Evolutionary conservation across 2,329 filamentous ascomycete genomes (phyloP), one percentile per base, ranked within the genome.

Genomic region (Sphaceloma murrayae): DNA sequence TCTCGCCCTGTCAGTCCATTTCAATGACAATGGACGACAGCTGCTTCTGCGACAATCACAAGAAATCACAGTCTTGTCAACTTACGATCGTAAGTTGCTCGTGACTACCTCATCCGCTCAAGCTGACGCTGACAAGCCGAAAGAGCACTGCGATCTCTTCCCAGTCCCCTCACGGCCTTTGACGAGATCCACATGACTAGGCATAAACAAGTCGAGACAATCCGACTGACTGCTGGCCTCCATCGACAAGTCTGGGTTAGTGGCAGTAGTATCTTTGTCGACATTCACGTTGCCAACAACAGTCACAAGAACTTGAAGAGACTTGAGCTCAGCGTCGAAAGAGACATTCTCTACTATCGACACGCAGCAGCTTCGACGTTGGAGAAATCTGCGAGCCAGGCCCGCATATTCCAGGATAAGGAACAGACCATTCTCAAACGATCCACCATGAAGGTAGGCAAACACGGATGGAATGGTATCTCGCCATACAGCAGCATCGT

Each of bases 221-320:
- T 74, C 17, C 63, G 62, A 44, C 54, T 74, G 13, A 74, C 70
- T 14, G 72, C 72, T 19, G 70, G 70, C 5, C 53, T 75, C 6
- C 72, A 75, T 54, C 66, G 72, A n/a, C 72, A 75, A 55, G 72
- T 73, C 19, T 75, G 72, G 72, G 69, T 75, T 44, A 74, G 70
- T 50, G 72, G 72, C 11, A 70, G 69, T 16, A 69, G 62, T 50
- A 67, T 75, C 24, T 75, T 74, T 48, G 67, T 72, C 11, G 72
- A 75, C 49, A 62, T 74, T 2, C 68, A 73, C 45, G 60, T 74
- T 27, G 58, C 60, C 30, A 75, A 75, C 52, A 66, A 64, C 31
- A 71, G 65, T 48, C 64, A 63, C 22, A 74, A 70, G 52, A 57
- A 54, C 0, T 60, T 74, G 45, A 72, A 65, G 50, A 69, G 62